Evolutionary conservation across 106 monocot genomes (phyloP), one percentile per base, ranked within the genome.

Genomic region (Dendrobium catenatum): DNA sequence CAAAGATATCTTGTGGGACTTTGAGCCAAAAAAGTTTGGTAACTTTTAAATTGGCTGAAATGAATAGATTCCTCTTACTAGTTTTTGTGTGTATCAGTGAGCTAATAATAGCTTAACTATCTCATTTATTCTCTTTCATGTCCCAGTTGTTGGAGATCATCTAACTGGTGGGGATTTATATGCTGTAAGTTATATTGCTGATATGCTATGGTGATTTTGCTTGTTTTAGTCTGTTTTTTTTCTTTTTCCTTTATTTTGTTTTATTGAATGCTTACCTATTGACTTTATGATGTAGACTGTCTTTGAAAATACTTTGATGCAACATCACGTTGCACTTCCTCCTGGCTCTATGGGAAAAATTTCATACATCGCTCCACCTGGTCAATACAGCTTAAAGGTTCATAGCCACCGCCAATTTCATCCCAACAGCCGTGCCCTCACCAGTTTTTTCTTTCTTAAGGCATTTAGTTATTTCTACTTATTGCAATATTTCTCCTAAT

Each of bases 321-420:
- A 95, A 58, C 98, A 99, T 75, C 78, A 86, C 85, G 93, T 95
- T 80, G 89, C 98, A 5, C 88, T 99, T 81, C 99, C 99, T 61
- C 95, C 99, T 56, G 99, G 99, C 79, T 85, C 99, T 42, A 99
- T 99, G 99, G 95, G 98, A 75, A 99, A 95, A 85, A 82, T 99
- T 37, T 77, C 86, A 73, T 95, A 89, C 70, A 77, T 99, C 77
- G 99, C 99, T 7, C 90, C 95, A 61, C 81, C 93, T 85, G 99
- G 99, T 86, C 95, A 99, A 79, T 99, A 99, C 78, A 93, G 81
- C 80, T 75, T 99, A 29, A 86, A 89, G 88, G 97, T 98, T 42
- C 66, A 49, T 70, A 40, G 46, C 68, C 42, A 19, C 74, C 10
- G 18, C n/a, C 4, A 70, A 31, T 33, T 27, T 37, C 70, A 27